A percentile compares a stretch with the other conserved stretches of the same genome.
Evolutionary conservation across 768 basidiomycete species (phyloP).

Genomic region (Tylopilus rubrobrunneus): DNA sequence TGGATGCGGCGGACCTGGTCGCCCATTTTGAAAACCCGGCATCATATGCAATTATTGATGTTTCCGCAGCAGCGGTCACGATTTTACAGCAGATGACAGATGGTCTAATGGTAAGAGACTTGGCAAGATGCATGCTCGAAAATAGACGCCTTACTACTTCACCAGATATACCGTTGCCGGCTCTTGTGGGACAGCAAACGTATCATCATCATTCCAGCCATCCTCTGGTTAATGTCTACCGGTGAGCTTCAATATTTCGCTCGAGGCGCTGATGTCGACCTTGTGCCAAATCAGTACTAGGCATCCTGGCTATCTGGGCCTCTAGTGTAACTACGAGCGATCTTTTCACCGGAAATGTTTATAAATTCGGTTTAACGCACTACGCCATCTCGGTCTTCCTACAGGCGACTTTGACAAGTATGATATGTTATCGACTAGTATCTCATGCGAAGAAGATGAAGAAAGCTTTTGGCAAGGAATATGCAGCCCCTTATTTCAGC

Average conservation of each 20-base stretch:
- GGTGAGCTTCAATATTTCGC: too few relatives aligned
- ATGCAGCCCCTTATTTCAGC: not conserved
- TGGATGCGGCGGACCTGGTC: too few relatives aligned
- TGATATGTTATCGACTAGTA: conserved; percentile 6
- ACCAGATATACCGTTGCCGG: conserved; percentile 33
- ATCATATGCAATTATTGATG: conserved; percentile 15
- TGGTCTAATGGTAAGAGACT: conserved; percentile 17
- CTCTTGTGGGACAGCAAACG: conserved; percentile 27
- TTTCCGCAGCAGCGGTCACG: conserved; percentile 18
- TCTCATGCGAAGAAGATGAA: not conserved
- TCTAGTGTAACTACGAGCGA: not conserved
- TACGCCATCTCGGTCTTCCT: conserved; percentile 1
- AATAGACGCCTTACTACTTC: not conserved
- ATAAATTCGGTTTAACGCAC: not conserved
- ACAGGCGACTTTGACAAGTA: conserved; percentile 1
- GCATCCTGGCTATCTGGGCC: not conserved
- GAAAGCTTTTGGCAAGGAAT: not conserved
- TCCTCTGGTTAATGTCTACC: too few relatives aligned
- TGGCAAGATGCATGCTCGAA: too few relatives aligned
- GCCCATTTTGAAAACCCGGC: not conserved
- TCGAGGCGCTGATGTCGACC: not conserved
- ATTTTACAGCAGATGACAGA: conserved; percentile 32
- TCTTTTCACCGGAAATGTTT: not conserved
- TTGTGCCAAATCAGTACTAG: conserved; percentile 3
- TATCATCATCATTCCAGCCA: too few relatives aligned